Base-by-base conservation (phyloP, 108 stramenopile genomes). In the Pseudonitzschia pungens region DNA sequence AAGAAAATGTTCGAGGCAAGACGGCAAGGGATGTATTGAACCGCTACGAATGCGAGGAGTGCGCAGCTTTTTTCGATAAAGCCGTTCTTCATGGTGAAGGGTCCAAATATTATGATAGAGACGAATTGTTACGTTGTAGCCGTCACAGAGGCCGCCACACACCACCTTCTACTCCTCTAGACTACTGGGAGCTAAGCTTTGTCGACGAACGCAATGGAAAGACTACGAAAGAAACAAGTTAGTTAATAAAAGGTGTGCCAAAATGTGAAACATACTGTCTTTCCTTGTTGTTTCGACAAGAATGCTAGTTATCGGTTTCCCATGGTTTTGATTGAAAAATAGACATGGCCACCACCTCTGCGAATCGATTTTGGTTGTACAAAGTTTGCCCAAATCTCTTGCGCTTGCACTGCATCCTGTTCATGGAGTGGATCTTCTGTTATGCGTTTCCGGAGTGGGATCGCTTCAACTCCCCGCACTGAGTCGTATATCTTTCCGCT, bases 151-250 rank as follows among this genome's bases (percentile, higher is more conserved):
- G 43, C 33, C 71, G 71, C n/a, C 67, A 63, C 27, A 72, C 77
- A 15, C 77, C 77, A 6, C 66, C 77, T 21, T 51, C 56, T 33
- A 78, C 77, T 15, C 77, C 77, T 2, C 41, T 68, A 72, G 71
- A 51, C 22, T 78, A 71, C 51, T 78, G 77, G 71, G 71, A 78
- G 31, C 44, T 78, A 56, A 78, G 77, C 60, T 78, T 77, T 48
- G 28, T 52, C 8, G 77, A 78, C 65, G 71, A 72, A 68, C 24
- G 24, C 9, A 51, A 63, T 4, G n/a, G 36, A 20, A 62, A 40
- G 60, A 15, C n/a, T 40, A 29, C 14, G 45, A 48, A 33, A 62
- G 31, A 12, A 41, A 15, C 9, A 9, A 55, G 54, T 1, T 22
- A 20, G 50, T n/a, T 51, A 3, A 51, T 36, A 6, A 5, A 36